phyloP scores from a whole-genome alignment of 257 asterid species.

The Primulina eburnea region DNA sequence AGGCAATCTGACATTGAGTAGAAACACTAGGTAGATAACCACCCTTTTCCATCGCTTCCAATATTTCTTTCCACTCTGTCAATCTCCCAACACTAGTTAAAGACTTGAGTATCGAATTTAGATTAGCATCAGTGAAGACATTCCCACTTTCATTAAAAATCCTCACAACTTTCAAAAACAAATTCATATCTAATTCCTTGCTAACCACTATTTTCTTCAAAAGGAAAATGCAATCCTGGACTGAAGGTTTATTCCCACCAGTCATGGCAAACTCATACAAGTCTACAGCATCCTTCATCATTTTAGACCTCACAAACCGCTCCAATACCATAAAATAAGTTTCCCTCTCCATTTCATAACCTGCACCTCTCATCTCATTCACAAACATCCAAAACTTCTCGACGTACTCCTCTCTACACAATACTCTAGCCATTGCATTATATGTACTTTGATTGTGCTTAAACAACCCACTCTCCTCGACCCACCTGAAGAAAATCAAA shows the following conservation, averaged over 20 bases:
- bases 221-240: constrained; percentile 59
- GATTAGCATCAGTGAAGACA: constrained; percentile 42
- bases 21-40: constrained; percentile 50
- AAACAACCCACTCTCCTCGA: constrained; percentile 64
- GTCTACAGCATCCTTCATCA: constrained; percentile 72
- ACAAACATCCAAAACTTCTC: constrained; percentile 70
- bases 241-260: constrained; percentile 59
- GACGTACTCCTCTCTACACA: constrained; percentile 47
- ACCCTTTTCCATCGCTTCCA: constrained; percentile 52
- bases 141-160: constrained; percentile 55
- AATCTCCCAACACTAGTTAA: constrained; percentile 69
- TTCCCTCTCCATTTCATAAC: constrained; percentile 57
- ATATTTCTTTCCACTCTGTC: constrained; percentile 51
- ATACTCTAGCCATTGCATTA: constrained; percentile 54
- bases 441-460: constrained; percentile 50
- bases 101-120: constrained; percentile 63
- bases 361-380: constrained; percentile 65
- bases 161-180: constrained; percentile 53
- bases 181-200: constrained; percentile 65
- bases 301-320: constrained; percentile 46
- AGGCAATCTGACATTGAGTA: constrained; percentile 49
- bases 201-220: constrained; percentile 71
- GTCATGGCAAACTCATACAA: constrained; percentile 71
- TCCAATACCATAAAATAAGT: constrained; percentile 41
- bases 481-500: constrained; percentile 81